Conservation (phyloP, 768 basidiomycete genomes). For the Strobilomyces echinocephalus region DNA sequence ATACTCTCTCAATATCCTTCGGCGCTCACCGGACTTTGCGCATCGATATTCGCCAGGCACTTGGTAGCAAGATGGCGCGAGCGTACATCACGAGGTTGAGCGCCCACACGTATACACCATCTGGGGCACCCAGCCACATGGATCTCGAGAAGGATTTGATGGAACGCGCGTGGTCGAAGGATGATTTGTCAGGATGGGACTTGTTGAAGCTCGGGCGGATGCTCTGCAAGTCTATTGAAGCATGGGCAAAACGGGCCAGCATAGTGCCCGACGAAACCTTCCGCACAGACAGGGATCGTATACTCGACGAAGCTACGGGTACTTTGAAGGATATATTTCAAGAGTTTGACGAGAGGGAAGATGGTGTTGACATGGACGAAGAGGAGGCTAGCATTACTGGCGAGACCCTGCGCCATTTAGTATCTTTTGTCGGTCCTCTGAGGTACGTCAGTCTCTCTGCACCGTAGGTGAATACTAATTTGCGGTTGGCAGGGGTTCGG, state of each 20-base stretch:
- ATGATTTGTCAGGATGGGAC: constrained; percentile 66
- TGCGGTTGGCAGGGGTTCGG: constrained; percentile 35
- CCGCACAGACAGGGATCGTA: constrained; percentile 42
- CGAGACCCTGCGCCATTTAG: constrained; percentile 54
- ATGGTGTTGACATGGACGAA: constrained; percentile 52
- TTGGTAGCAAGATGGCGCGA: constrained; percentile 59
- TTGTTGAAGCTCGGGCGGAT: constrained; percentile 52
- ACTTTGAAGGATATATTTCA: constrained; percentile 69
- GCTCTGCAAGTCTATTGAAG: constrained; percentile 49
- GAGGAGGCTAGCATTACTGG: constrained; percentile 67
- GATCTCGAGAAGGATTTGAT: constrained; percentile 60
- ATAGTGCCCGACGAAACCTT: constrained; percentile 26
- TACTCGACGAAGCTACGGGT: constrained; percentile 66
- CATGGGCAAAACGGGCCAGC: constrained; percentile 48
- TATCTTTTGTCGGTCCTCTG: constrained; percentile 51
- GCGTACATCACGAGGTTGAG: constrained; percentile 57
- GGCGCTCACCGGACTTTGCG: constrained; percentile 63
- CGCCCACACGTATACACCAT: constrained; percentile 49
- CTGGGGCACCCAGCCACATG: constrained; percentile 56
- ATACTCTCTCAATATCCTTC: constrained; percentile 39
- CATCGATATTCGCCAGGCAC: constrained; percentile 55
- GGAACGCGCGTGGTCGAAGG: constrained; percentile 70
- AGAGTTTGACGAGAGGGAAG: constrained; percentile 64
- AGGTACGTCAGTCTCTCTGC: constrained; percentile 40
- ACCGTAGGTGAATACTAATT: constrained; percentile 3